Evolutionary conservation across 495 filamentous ascomycete genomes (phyloP), one percentile per base, ranked within the genome.

Genomic region (Bacidia rubella): DNA sequence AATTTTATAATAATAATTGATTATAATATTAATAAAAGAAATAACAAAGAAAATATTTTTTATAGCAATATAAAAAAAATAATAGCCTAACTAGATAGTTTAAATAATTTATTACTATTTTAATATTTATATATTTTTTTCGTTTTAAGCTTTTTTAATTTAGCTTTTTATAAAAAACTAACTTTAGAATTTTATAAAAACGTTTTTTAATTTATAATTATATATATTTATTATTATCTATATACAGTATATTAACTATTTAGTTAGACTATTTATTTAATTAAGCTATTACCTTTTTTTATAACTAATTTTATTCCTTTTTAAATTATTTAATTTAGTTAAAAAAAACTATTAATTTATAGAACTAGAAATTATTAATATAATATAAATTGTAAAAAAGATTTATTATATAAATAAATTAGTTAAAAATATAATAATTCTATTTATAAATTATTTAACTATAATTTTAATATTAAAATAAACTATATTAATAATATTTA

Each of bases 261-360:
- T n/a, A n/a, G n/a, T n/a, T n/a, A n/a, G n/a, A n/a, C n/a, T n/a
- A n/a, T n/a, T n/a, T n/a, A n/a, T n/a, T n/a, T n/a, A n/a, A n/a
- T n/a, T n/a, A n/a, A n/a, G n/a, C n/a, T n/a, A n/a, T n/a, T n/a
- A n/a, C n/a, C 9, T 20, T 45, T 11, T 45, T 11, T n/a, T n/a
- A 45, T 11, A 11, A 45, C 19, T 22, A 19, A 45, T 10, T 45
- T n/a, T 45, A 45, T n/a, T 22, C 42, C 20, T 45, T 45, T 45
- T n/a, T 45, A n/a, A 45, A 45, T 45, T n/a, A 45, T 45, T 45
- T 10, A 45, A 45, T 45, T 11, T 45, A 45, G 11, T 10, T 45
- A 20, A n/a, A 45, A 45, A 45, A 45, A 45, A 22, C 42, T 45
- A 45, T n/a, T 45, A n/a, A 45, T 12, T 45, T 11, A 45, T 12